Evolutionary conservation across 352 stramenopile species (phyloP), one percentile per base, ranked within the genome.

Genomic region (Pythium angustatum): DNA sequence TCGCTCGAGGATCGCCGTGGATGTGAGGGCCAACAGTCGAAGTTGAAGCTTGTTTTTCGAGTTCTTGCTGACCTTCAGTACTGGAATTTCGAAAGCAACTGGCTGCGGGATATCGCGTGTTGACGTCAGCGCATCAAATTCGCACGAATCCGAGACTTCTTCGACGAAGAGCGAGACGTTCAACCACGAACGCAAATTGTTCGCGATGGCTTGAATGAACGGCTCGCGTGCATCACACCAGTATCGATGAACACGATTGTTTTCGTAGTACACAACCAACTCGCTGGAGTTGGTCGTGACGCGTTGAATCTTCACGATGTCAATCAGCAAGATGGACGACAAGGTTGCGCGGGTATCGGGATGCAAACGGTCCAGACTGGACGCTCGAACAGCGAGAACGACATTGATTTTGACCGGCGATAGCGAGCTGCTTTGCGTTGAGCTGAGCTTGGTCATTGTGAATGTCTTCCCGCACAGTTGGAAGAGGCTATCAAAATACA

Each of bases 401-500:
- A 93, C 79, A 22, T 88, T 75, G 19, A 90, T 70, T 47, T 89
- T 92, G 9, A 96, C 77, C 0, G 87, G 87, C 9, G 81, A 70
- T 6, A 84, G 75, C 6, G 76, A 73, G 26, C 82, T 87, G 48
- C 85, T 93, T 11, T 73, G 75, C 21, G 83, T 92, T n/a, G 83
- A 89, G 51, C 85, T 94, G 10, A 92, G 82, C 62, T 96, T 96
- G 7, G 75, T 82, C 83, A 96, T 91, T 0, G 78, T 77, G 59
- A 94, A 94, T 22, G 82, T 93, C 70, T 93, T 94, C 11, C 85
- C 85, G 24, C 85, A 94, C 26, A 94, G 58, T 73, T 94, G 83
- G 68, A 94, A 94, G 9, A 94, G 70, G 62, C 82, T 94, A 63
- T 94, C 85, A 71, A 94, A 94, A 64, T 91, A 94, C 83, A 94